Evolutionary conservation across 805 yeast species (phyloP).

Genomic region (Candida palmyrensis): DNA sequence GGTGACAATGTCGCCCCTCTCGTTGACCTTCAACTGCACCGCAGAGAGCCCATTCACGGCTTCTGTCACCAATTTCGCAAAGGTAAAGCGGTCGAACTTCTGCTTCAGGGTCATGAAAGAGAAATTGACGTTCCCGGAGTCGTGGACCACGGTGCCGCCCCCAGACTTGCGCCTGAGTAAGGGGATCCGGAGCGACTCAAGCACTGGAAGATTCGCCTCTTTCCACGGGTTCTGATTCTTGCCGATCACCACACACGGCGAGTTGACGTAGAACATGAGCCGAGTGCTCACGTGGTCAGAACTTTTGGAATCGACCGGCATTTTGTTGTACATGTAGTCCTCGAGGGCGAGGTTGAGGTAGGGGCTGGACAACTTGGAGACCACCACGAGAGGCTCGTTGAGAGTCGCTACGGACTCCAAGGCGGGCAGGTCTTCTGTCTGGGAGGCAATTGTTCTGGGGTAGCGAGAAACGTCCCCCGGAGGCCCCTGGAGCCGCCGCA

Average conservation of each 20-base stretch:
- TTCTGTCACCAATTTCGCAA: conserved; percentile 40
- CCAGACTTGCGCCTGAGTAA: conserved; percentile 79
- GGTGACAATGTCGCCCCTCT: conserved; percentile 75
- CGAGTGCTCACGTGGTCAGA: conserved; percentile 32
- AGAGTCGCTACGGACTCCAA: conserved; percentile 1
- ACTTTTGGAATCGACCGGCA: conserved; percentile 42
- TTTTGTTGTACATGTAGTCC: conserved; percentile 62
- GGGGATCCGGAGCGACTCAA: conserved; percentile 51
- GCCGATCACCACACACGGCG: conserved; percentile 89
- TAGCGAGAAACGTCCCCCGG: neutral
- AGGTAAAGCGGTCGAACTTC: conserved; percentile 55
- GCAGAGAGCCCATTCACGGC: conserved; percentile 20
- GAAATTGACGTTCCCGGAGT: conserved; percentile 81
- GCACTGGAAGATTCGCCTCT: conserved; percentile 63
- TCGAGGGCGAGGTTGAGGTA: conserved; percentile 77
- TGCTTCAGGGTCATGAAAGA: conserved; percentile 69
- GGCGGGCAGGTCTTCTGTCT: no score
- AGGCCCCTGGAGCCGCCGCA: conserved; percentile 1
- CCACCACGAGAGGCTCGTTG: conserved; percentile 46
- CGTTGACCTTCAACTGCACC: conserved; percentile 46
- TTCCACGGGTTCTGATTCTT: conserved; percentile 95
- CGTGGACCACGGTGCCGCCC: conserved; percentile 97
- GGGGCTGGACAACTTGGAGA: conserved; percentile 62
- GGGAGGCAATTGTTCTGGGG: neutral
- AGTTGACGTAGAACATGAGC: conserved; percentile 67